Conservation (phyloP, 768 basidiomycete genomes). For the Tricholoma flavovirens region DNA sequence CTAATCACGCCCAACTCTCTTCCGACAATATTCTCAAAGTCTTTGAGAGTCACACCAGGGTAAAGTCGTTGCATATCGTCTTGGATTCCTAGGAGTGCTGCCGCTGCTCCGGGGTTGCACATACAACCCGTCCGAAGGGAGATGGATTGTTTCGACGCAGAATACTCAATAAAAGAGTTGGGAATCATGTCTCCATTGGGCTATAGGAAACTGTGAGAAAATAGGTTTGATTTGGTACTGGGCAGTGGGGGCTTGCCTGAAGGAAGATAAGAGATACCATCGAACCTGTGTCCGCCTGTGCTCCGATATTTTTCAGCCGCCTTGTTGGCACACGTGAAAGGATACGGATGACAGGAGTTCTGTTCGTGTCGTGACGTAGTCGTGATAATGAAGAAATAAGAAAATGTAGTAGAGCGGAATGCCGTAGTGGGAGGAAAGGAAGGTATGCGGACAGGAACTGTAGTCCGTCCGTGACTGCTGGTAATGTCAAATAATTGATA, state of each 20-base stretch:
- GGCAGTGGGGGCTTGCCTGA: slow-evolving; percentile 38
- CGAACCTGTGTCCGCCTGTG: slow-evolving; percentile 62
- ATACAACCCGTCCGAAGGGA: slow-evolving; percentile 82
- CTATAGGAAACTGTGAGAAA: slow-evolving; percentile 28
- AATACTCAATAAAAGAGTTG: slow-evolving; percentile 67
- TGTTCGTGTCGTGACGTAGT: slow-evolving; percentile 57
- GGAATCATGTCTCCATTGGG: slow-evolving; percentile 62
- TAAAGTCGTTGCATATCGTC: slow-evolving; percentile 58
- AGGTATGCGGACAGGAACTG: slow-evolving; percentile 74
- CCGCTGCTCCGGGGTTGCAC: slow-evolving; percentile 83
- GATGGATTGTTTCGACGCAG: slow-evolving; percentile 57
- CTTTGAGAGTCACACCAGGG: slow-evolving; percentile 52
- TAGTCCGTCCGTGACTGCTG: slow-evolving; percentile 75
- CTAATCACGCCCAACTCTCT: slow-evolving; percentile 70
- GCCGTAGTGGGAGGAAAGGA: slow-evolving; percentile 71
- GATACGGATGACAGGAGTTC: slow-evolving; percentile 58
- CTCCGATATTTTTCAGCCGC: slow-evolving; percentile 51
- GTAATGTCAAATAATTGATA: slow-evolving; percentile 72
- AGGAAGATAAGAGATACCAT: slow-evolving; percentile 59
- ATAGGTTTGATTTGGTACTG: not conserved
- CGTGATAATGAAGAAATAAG: slow-evolving; percentile 49
- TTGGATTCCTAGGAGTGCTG: slow-evolving; percentile 62
- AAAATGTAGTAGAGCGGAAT: slow-evolving; percentile 63
- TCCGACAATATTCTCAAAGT: slow-evolving; percentile 57
- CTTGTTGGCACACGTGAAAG: slow-evolving; percentile 57